These are phyloP conservation scores for Sanghuangporus sanghuang DNA, from an alignment of 1,284 basidiomycete species.

Conservation along the genomic window DNA sequence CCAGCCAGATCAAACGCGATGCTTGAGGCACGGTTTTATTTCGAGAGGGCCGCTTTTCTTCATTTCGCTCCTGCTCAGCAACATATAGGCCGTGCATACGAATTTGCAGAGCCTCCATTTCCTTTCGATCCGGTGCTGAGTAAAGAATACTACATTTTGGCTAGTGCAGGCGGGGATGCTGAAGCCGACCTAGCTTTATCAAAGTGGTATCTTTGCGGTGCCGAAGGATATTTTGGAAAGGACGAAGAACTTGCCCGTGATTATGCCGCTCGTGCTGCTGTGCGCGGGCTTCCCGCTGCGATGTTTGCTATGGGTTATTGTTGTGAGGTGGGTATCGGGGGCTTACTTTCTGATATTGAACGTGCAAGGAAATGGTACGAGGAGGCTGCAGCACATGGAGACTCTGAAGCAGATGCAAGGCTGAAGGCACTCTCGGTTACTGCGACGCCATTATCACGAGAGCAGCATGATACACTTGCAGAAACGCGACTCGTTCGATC, in stretches of 20 bases:
- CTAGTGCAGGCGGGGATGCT: slow-evolving; percentile 79
- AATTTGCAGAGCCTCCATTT: slow-evolving; percentile 85
- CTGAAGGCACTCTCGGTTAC: slow-evolving; percentile 61
- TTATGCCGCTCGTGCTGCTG: slow-evolving; percentile 61
- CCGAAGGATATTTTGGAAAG: slow-evolving; percentile 76
- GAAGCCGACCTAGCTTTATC: slow-evolving; percentile 95
- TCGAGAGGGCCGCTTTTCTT: slow-evolving; percentile 83
- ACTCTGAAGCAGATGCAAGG: slow-evolving; percentile 73
- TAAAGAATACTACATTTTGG: slow-evolving; percentile 91
- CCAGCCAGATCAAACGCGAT: slow-evolving; percentile 37
- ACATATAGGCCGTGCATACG: slow-evolving; percentile 89
- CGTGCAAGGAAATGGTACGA: slow-evolving; percentile 69
- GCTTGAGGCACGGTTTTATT: slow-evolving; percentile 49
- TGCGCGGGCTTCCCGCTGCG: neutral
- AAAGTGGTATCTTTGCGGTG: slow-evolving; percentile 94
- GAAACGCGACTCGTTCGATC: slow-evolving; percentile 77
- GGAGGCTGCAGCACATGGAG: slow-evolving; percentile 74
- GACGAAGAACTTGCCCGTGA: slow-evolving; percentile 77
- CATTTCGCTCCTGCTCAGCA: slow-evolving; percentile 88
- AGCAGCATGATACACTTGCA: slow-evolving; percentile 77
- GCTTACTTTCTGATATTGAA: slow-evolving; percentile 50
- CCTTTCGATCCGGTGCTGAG: slow-evolving; percentile 88
- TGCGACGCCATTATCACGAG: slow-evolving; percentile 61
- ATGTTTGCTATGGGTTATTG: slow-evolving; percentile 97
- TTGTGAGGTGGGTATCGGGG: slow-evolving; percentile 75